Evolutionary conservation across 2,329 filamentous ascomycete genomes (phyloP), one percentile per base, ranked within the genome.

Genomic region (Sarocladium kiliense): DNA sequence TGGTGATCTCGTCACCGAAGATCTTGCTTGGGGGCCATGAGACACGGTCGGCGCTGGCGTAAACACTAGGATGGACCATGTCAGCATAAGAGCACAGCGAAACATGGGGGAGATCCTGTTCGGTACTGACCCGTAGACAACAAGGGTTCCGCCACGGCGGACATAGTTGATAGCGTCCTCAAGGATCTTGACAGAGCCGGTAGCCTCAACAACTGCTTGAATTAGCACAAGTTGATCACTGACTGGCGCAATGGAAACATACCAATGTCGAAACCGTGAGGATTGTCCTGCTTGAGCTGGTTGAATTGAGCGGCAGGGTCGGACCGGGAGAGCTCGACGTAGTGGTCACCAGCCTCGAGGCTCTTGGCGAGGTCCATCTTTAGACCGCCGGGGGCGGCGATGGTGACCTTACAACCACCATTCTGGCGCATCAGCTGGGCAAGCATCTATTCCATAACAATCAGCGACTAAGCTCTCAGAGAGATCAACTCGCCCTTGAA

Each of bases 141-240:
- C 82, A 30, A 89, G 74, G 67, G 86, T 89, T 55, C 87, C 86
- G 41, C 86, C 86, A 53, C 86, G 79, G 47, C 85, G 82, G 61
- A 87, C 84, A 66, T 87, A 89, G 71, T 88, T 77, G 68, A 90
- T 87, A 26, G 85, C 76, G 63, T 86, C 80, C 65, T 89, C 86
- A 2, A 90, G 77, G 50, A 90, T 85, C 68, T 82, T 84, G 45
- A 81, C 75, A 53, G 80, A 86, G 18, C 87, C 87, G 12, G 86
- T 89, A 34, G 86, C 86, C 73, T 89, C 84, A 21, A 88, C 79
- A 23, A 88, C 74, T 72, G 54, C 42, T 18, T 21, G 1, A n/a
- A 27, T 51, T 65, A n/a, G n/a, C n/a, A n/a, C n/a, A 57, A 65
- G 58, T 21, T 10, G 30, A n/a, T 30, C 12, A 21, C 50, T 59